phyloP scores from a whole-genome alignment of 306 rosid species.

The Castanospermum australe region DNA sequence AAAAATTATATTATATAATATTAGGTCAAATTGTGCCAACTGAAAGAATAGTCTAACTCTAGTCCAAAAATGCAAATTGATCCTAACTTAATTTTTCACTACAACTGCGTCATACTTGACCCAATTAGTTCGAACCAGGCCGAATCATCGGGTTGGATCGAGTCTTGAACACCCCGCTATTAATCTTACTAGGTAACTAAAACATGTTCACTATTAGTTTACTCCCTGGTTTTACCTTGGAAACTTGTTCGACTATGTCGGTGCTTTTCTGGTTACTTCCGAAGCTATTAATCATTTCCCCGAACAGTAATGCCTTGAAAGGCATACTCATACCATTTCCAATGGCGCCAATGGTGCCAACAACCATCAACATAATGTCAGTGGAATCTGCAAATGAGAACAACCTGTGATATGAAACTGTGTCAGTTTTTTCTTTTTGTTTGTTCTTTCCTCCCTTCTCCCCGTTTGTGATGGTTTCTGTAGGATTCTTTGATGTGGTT shows the following conservation, averaged over 20 bases:
- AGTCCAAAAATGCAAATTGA: too few species aligned
- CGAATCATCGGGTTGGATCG: too few species aligned
- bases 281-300: conserved; percentile 59
- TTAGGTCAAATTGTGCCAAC: too few species aligned
- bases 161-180: too few species aligned
- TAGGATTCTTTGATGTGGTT: conserved; percentile 31
- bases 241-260: conserved; percentile 43
- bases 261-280: conserved; percentile 52
- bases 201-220: background rate
- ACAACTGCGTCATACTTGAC: too few species aligned
- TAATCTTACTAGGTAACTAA: background rate
- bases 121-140: too few species aligned
- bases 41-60: too few species aligned
- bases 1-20: too few species aligned
- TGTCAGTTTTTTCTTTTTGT: conserved; percentile 39
- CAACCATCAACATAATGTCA: conserved; percentile 57
- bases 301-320: conserved; percentile 69
- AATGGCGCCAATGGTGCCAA: conserved; percentile 70
- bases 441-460: conserved; percentile 35
- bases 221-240: conserved; percentile 49
- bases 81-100: too few species aligned
- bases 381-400: conserved; percentile 77
- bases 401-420: conserved; percentile 63
- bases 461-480: conserved; percentile 28
- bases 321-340: conserved; percentile 75